A percentile compares a stretch with the other conserved stretches of the same genome.
Evolutionary conservation across 2,329 filamentous ascomycete genomes (phyloP).

Genomic region (Colletotrichum sp.): DNA sequence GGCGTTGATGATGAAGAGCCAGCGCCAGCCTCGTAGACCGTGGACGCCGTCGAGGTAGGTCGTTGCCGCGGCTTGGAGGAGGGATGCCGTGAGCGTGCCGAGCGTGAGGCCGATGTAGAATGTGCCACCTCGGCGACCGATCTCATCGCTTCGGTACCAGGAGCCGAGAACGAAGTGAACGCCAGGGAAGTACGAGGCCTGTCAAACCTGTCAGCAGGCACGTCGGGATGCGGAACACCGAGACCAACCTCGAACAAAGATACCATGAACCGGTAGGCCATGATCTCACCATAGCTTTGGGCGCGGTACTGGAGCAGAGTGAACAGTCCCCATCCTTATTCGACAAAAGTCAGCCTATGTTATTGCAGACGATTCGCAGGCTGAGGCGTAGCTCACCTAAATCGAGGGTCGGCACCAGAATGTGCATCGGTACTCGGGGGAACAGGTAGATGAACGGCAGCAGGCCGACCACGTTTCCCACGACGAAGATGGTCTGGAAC

Average conservation of each 20-base stretch:
- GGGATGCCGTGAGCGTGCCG: constrained; percentile 56
- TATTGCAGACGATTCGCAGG: fast-evolving
- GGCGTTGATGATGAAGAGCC: constrained; percentile 59
- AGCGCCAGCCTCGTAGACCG: constrained; percentile 56
- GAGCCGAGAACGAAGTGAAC: constrained; percentile 50
- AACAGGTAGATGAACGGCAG: constrained; percentile 59
- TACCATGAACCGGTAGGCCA: constrained; percentile 45
- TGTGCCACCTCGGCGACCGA: constrained; percentile 67
- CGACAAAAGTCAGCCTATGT: fast-evolving
- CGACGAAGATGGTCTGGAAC: constrained; percentile 20
- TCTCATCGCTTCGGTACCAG: constrained; percentile 66
- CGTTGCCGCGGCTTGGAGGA: constrained; percentile 51
- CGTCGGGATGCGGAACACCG: constrained; percentile 45
- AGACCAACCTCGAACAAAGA: constrained; percentile 41
- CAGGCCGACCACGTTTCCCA: constrained; percentile 55
- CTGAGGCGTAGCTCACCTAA: constrained; percentile 27
- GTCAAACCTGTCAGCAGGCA: constrained; percentile 26
- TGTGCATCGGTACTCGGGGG: constrained; percentile 50
- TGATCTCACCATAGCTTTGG: constrained; percentile 49
- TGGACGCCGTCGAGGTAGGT: constrained; percentile 45
- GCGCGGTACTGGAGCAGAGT: constrained; percentile 61
- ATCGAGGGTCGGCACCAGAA: constrained; percentile 55
- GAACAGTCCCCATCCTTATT: constrained; percentile 56
- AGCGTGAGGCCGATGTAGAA: constrained; percentile 61
- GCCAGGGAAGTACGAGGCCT: constrained; percentile 41